Base-by-base conservation (phyloP, 2,329 filamentous ascomycete genomes). In the Diaporthe australafricana region DNA sequence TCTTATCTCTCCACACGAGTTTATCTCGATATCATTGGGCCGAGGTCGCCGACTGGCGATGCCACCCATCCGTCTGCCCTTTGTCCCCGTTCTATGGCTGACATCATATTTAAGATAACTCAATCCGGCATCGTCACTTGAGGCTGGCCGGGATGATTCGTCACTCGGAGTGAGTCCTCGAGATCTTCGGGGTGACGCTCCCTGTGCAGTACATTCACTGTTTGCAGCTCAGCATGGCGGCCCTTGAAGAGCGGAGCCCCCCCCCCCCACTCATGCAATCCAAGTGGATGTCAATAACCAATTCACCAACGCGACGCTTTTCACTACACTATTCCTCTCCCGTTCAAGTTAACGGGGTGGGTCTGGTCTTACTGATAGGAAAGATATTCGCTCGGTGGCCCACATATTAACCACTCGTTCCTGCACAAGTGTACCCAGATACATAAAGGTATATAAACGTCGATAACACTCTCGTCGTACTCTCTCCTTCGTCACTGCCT, bases 1-100 rank as follows among this genome's bases (percentile, higher is more conserved):
- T 22, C 56, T 72, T 70, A 72, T 72, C 70, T 71, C 25, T 20
- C 30, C 40, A 25, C 48, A 40, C 45, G 42, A 25, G 12, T 40
- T 62, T 27, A 35, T 45, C n/a, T 35, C 45, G 63, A 62, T 38
- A 12, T 56, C 27, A 38, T 48, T 25, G 66, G 30, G 52, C 42
- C 66, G 30, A 63, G 45, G 32, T 48, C 32, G 38, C 67, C 42
- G 53, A 47, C 12, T 52, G 45, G 32, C 42, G 30, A 38, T 38
- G 60, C 45, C 60, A 65, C 45, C n/a, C 22, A 17, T 30, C 50
- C n/a, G 6, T 48, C 14, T 25, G 14, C 14, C n/a, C 27, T 35
- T 9, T 50, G 27, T 38, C 7, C 12, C 45, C 42, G 6, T 11
- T 50, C 30, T 42, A 30, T 9, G 8, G 30, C 45, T 65, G 45